A percentile compares a stretch with the other conserved stretches of the same genome.
Conservation (phyloP, 306 rosid species). For the Leucaena leucocephala region DNA sequence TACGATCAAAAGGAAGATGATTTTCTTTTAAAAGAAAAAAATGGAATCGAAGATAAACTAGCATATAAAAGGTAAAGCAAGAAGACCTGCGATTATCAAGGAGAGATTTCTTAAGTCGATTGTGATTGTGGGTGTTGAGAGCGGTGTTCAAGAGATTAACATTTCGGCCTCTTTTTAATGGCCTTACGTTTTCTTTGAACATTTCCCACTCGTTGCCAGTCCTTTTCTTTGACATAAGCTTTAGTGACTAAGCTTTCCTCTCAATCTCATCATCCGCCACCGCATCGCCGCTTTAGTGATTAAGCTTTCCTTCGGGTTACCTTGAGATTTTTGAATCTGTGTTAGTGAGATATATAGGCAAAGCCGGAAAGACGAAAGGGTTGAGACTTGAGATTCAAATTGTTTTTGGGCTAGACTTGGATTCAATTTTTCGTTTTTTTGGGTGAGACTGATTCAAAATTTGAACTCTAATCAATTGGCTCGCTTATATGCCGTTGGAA, state of each 20-base stretch:
- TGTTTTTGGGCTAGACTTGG: neutral
- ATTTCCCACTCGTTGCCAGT: conserved; percentile 88
- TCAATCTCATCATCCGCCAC: conserved; percentile 39
- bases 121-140: conserved; percentile 61
- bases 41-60: neutral
- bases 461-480: neutral
- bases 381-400: neutral
- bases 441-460: neutral
- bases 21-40: neutral
- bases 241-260: conserved; percentile 66
- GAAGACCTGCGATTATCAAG: conserved; percentile 59
- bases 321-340: neutral
- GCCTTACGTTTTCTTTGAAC: conserved; percentile 91
- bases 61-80: neutral
- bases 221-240: conserved; percentile 60
- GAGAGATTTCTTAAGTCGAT: conserved; percentile 65
- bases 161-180: conserved; percentile 90
- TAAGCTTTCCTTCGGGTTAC: neutral
- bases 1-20: neutral
- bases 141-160: conserved; percentile 65
- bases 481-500: neutral
- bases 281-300: conserved; percentile 6
- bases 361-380: neutral
- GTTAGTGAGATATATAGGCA: neutral
- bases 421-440: too few species aligned